Base-by-base conservation (phyloP, 148 eudicot species). In the Polygonum aviculare region DNA sequence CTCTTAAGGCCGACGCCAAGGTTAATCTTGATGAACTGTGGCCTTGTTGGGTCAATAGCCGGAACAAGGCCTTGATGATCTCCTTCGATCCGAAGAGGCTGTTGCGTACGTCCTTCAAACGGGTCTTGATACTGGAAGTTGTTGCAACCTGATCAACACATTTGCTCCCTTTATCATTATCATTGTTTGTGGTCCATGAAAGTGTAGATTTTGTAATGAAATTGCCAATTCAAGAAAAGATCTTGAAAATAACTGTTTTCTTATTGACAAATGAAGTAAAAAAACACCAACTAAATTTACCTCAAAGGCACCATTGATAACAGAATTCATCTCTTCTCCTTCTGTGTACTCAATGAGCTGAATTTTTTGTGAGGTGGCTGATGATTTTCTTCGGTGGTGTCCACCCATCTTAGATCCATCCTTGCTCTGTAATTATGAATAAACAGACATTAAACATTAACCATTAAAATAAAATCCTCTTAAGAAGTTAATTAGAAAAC, bases 41-140 rank as follows among this genome's bases (percentile, higher is more conserved):
- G 50, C 86, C 84, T 59, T 90, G 88, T 26, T 83, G 84, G 21
- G 81, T 80, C 77, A 80, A 79, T 38, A 88, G 67, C 63, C 80
- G 73, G 51, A 79, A 81, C 52, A 79, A 75, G 26, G 82, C 85
- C 48, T 82, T 86, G 7, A 75, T 77, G 7, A 82, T 80, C 83
- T 84, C 86, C 75, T 84, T 86, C 38, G 84, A 84, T 18, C 91
- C 85, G 8, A 77, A 79, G 65, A 93, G 82, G 79, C 91, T 84
- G 78, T 83, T 84, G 22, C 80, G 84, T 8, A 89, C 85, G 62
- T 88, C 91, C 80, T 88, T 86, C 76, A 93, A 78, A 69, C 85
- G 93, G 55, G 82, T 78, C 79, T 85, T 86, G 31, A 80, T 36
- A 36, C 3, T 38, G 1, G 45, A 18, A 35, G 45, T 15, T 36